Base-by-base conservation (phyloP, 2,329 filamentous ascomycete species). In the Zalaria obscura region DNA sequence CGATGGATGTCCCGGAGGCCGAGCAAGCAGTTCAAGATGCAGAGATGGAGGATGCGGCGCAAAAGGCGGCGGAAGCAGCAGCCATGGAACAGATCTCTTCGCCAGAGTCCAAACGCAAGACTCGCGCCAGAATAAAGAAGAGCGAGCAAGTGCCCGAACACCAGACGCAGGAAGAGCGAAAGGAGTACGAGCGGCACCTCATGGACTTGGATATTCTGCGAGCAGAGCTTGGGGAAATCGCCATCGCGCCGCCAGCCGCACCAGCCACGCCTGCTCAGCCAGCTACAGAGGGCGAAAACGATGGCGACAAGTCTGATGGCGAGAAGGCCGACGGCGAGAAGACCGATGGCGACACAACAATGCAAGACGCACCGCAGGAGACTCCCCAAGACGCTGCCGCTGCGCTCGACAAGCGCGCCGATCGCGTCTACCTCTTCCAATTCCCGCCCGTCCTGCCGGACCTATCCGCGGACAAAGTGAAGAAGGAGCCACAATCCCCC, bases 401-500 rank as follows among this genome's bases (percentile, higher is more conserved):
- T 4, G 36, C 18, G 5, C 48, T 55, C 28, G 67, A 62, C 40
- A 62, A 63, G 35, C 63, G 67, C 11, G 60, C 70, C 31, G 70
- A 76, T 41, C 68, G 71, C 43, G 65, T 76, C 40, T 79, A 79
- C 54, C 64, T 79, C 40, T 73, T 80, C 55, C 76, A 80, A 55
- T 71, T 80, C 50, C 76, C 76, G 8, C 75, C 76, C 0, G 65
- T 76, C 44, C 70, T 78, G 3, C 76, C 76, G 4, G 70, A 72
- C 44, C 66, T 80, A 25, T 59, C 66, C 1, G 52, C 51, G 26
- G 41, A 49, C 2, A 48, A 52, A 26, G 42, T 54, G 4, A 51
- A 50, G 40, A 38, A 38, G 3, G 50, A 52, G 40, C 45, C 47
- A 29, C 4, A 18, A 18, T 46, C 45, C 1, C 42, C 40, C n/a